Evolutionary conservation across 352 stramenopile species (phyloP), one percentile per base, ranked within the genome.

Genomic region (Globisporangium okanoganense): DNA sequence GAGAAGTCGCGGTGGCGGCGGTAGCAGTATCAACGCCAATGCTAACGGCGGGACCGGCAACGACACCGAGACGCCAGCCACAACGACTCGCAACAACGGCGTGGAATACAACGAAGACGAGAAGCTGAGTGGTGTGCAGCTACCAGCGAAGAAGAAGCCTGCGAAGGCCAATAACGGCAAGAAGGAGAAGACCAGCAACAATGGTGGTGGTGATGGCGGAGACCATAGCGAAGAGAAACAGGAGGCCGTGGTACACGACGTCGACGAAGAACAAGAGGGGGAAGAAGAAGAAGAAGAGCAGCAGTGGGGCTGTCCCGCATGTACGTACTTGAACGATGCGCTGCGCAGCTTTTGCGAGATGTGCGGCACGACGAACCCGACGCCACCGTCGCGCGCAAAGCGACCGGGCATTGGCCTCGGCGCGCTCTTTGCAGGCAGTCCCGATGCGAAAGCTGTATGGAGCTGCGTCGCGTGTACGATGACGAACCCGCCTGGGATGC

Each of bases 401-500:
- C 36, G 31, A n/a, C 14, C 40, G 20, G 7, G 48, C 33, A 48
- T 35, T 64, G 38, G 48, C 22, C 54, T 40, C 38, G 14, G 49
- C 20, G 38, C 22, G 38, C n/a, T 64, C 13, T 45, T 50, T 22
- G 25, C 24, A 5, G 56, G 56, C 1, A 50, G 27, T 33, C 58
- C 31, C 3, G 54, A 57, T 24, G 59, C 36, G 20, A 65, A 62
- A n/a, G 43, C 68, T 40, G 68, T 87, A 12, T 91, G 82, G 80
- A 87, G 64, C 61, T 90, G 82, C 49, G 71, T 80, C 20, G 77
- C 81, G 38, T 91, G 82, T 40, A 92, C 81, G 20, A 81, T 90
- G 73, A 79, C 82, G 58, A 92, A 90, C 38, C 62, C 75, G 31
- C 58, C 70, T 47, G 68, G 64, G 16, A 72, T 76, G 66, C 77